Conservation (phyloP, 2,329 filamentous ascomycete genomes). For the Xylariaceae sp. region DNA sequence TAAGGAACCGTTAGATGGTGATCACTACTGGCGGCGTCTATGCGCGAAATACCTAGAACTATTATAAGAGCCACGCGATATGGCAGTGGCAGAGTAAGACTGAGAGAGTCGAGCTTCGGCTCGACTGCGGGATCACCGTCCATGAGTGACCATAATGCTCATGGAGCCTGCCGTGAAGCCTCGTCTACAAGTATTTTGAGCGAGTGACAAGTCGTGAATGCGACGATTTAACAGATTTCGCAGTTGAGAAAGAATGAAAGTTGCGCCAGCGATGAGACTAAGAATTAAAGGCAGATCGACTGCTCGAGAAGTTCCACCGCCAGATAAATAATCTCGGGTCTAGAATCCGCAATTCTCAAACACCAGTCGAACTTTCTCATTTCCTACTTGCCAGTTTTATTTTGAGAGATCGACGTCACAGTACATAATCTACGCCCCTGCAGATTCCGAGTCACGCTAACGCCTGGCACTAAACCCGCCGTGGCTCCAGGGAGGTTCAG, state of each 20-base stretch:
- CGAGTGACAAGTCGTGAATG: background rate
- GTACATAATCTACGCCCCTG: background rate
- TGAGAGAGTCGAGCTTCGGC: constrained; percentile 74
- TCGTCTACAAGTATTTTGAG: background rate
- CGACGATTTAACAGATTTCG: background rate
- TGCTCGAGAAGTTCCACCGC: too few species aligned
- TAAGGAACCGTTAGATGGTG: constrained; percentile 5
- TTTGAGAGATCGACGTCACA: background rate
- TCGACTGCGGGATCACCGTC: constrained; percentile 70
- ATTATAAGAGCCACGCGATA: constrained; percentile 83
- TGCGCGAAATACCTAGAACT: constrained; percentile 59
- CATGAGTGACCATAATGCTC: constrained; percentile 41
- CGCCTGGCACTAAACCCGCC: background rate
- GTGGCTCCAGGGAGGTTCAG: background rate
- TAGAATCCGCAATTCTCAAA: background rate
- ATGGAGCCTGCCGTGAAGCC: constrained; percentile 4
- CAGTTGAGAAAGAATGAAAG: background rate
- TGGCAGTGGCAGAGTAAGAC: constrained; percentile 78
- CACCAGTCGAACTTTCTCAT: too few species aligned
- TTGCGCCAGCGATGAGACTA: background rate
- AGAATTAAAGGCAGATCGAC: too few species aligned
- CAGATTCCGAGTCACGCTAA: background rate
- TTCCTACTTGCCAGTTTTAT: too few species aligned
- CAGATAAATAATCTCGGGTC: background rate
- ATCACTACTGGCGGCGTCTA: too few species aligned